Evolutionary conservation across 306 rosid genomes (phyloP), one percentile per base, ranked within the genome.

Genomic region (Cucumis melo): DNA sequence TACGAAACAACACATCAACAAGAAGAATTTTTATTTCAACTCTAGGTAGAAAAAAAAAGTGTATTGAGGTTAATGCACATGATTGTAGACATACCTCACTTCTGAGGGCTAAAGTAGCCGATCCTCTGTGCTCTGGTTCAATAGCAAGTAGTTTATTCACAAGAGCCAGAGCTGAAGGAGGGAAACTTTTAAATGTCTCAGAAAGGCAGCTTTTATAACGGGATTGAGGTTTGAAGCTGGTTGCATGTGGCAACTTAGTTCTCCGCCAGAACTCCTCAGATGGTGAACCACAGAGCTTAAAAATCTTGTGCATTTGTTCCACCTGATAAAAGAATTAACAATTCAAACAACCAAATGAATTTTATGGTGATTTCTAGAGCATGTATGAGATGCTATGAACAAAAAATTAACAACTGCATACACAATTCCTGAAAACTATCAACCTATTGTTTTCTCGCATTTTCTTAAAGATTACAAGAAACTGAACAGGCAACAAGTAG

Each of bases 221-320:
- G 11, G 77, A 90, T 34, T 91, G 97, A 67, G 96, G 97, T 79
- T 91, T 94, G 82, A 89, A 94, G 87, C 96, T 91, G 65, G 99
- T 91, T 77, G 97, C 89, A 76, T 82, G 91, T 1, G 99, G 96
- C 66, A 90, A 81, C 57, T 85, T 91, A 78, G 93, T 90, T 85
- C 79, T 87, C 80, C 83, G 83, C 99, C 96, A 94, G 80, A 83
- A 91, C 13, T 87, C 95, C 79, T 90, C 92, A 5, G 91, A 87
- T 27, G 97, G 96, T 20, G 99, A 94, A 60, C 99, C 97, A 68
- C 98, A 94, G 65, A 94, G 94, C 85, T 91, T 94, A 81, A 90
- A 94, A 75, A 91, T 94, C 81, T 94, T 94, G 63, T 94, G 99
- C 93, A 90, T 86, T 87, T 94, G 99, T 82, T 94, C 99, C 73